phyloP scores from a whole-genome alignment of 208 protist genomes.

The Trypanosoma lewisi region DNA sequence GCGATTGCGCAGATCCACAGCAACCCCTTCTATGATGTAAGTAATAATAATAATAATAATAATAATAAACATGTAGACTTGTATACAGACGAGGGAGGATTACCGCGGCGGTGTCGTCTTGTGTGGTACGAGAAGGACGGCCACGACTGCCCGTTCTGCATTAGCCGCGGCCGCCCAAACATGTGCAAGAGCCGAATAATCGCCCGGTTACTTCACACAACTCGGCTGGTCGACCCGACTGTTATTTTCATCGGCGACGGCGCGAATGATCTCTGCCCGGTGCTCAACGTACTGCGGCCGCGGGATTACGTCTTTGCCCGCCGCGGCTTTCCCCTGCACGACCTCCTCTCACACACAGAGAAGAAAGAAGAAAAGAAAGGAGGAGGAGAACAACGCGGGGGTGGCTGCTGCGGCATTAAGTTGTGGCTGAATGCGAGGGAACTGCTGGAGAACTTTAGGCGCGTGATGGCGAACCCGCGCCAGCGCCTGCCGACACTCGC shows the following conservation, averaged over 20 bases:
- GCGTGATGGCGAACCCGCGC: conserved; percentile 34
- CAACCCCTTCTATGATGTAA: conserved; percentile 76
- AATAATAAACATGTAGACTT: no score
- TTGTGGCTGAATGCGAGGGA: conserved; percentile 71
- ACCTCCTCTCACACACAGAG: conserved; percentile 50
- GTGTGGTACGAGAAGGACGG: conserved; percentile 77
- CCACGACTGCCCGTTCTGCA: conserved; percentile 65
- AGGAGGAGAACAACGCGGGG: conserved; percentile 11
- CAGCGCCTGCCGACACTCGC: conserved; percentile 70
- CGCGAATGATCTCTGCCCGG: conserved; percentile 81
- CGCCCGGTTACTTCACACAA: conserved; percentile 66
- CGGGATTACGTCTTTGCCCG: conserved; percentile 81
- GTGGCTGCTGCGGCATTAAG: conserved; percentile 74
- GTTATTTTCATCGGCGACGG: conserved; percentile 88
- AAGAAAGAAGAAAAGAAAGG: no score
- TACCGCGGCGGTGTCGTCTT: conserved; percentile 55
- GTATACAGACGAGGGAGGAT: neutral
- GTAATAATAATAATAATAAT: no score
- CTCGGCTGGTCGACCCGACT: conserved; percentile 77
- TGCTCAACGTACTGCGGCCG: conserved; percentile 74
- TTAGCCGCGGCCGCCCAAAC: conserved; percentile 49
- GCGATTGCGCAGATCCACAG: conserved; percentile 78
- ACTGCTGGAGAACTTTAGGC: conserved; percentile 56
- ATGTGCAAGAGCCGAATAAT: conserved; percentile 89
- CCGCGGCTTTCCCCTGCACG: conserved; percentile 56